Percentiles rank a stretch among this genome's conserved stretches.
Conservation (phyloP, 2,329 filamentous ascomycete species). For the Thielaviopsis ethacetica region DNA sequence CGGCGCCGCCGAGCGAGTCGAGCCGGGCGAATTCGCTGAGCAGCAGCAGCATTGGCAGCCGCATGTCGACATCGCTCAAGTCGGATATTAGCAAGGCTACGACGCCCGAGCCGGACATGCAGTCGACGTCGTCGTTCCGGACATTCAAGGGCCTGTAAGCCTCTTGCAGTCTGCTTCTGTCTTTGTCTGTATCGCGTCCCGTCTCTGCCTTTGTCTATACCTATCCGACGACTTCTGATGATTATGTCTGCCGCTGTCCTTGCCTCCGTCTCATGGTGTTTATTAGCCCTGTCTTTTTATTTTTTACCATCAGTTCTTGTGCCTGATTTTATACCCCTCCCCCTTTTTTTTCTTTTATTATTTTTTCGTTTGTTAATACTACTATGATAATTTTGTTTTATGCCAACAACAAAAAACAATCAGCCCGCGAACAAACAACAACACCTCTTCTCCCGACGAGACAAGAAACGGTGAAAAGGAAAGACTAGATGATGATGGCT, state of each 20-base stretch:
- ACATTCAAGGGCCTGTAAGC: constrained; percentile 9
- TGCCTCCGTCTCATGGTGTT: background rate
- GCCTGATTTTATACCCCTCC: background rate
- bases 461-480: too few relatives aligned
- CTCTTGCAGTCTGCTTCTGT: background rate
- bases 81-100: constrained; percentile 9
- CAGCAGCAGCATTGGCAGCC: constrained; percentile 18
- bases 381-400: background rate
- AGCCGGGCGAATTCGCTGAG: constrained; percentile 34
- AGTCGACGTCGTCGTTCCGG: constrained; percentile 9
- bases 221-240: background rate
- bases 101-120: constrained; percentile 2
- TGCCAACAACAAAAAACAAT: background rate
- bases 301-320: too few relatives aligned
- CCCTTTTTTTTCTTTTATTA: background rate
- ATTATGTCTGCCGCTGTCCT: background rate
- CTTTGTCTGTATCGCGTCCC: background rate
- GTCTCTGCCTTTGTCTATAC: background rate
- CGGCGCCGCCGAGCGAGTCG: constrained; percentile 29
- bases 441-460: background rate
- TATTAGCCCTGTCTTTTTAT: background rate
- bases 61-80: constrained; percentile 7
- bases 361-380: background rate
- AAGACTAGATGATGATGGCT: too few relatives aligned
- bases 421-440: too few relatives aligned